A percentile compares a stretch with the other conserved stretches of the same genome.
phyloP scores from a whole-genome alignment of 805 yeast genomes.

The Tetrapisispora arboricola region DNA sequence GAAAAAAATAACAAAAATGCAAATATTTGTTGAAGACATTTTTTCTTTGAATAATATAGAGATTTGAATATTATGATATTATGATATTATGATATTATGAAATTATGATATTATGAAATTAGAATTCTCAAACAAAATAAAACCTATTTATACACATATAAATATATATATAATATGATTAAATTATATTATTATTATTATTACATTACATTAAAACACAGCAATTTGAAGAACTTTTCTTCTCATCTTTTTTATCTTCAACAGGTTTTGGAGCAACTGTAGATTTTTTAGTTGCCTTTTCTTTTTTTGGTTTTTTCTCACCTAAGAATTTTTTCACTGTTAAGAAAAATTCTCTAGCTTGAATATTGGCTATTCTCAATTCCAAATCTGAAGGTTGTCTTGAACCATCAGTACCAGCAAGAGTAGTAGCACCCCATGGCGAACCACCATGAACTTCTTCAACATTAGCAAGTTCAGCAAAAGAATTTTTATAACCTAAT shows the following conservation, averaged over 20 bases:
- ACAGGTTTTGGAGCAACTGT: constrained; percentile 7
- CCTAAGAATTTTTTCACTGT: constrained; percentile 20
- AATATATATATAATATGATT: not conserved
- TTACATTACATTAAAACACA: constrained; percentile 30
- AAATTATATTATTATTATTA: not conserved
- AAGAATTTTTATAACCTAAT: constrained; percentile 55
- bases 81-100: too few relatives aligned
- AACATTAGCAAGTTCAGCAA: constrained; percentile 44
- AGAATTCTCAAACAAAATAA: too few relatives aligned
- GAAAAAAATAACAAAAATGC: too few relatives aligned
- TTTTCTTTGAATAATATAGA: too few relatives aligned
- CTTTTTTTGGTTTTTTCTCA: not conserved
- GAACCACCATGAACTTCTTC: constrained; percentile 72
- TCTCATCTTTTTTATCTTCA: constrained; percentile 12
- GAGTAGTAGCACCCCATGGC: constrained; percentile 81
- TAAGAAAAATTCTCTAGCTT: constrained; percentile 56
- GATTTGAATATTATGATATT: too few relatives aligned
- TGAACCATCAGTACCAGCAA: constrained; percentile 68
- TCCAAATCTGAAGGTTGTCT: constrained; percentile 59
- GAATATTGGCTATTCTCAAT: constrained; percentile 49
- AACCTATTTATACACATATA: too few relatives aligned
- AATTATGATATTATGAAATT: too few relatives aligned
- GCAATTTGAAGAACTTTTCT: constrained; percentile 17
- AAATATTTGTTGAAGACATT: too few relatives aligned
- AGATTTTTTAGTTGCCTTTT: not conserved